Evolutionary conservation across 192 early-diverging fungal species (phyloP), one percentile per base, ranked within the genome.

Genomic region (Dissophora ornata): DNA sequence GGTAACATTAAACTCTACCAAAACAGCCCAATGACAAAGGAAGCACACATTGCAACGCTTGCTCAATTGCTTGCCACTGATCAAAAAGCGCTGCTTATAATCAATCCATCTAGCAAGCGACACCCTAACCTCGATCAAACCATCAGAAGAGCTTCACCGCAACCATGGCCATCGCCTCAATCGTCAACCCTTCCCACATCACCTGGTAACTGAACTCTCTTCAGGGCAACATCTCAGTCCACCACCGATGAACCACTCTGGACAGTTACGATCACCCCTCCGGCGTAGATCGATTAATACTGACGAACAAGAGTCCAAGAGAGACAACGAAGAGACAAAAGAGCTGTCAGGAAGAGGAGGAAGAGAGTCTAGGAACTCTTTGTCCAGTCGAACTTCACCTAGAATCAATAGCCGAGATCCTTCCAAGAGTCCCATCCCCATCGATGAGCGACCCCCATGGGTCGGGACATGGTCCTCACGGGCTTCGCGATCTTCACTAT

Each of bases 381-480:
- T 16, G 4, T n/a, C 44, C 15, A 45, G 12, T n/a, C 44, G 44
- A 6, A 4, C 18, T n/a, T 45, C 44, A 45, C 44, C 19, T 46
- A 44, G 42, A 4, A 33, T 19, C 48, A 0, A 28, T 6, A 52
- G 36, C 13, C 36, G 41, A 13, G 57, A 59, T 13, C 25, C 34
- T 38, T 26, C 44, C 29, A 66, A 66, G 63, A 42, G 38, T 29
- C 25, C 30, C 38, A 16, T 38, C 26, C 38, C 53, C 26, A 36
- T 29, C 21, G 33, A 66, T 2, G 46, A 68, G 19, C 45, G 66
- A 16, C 66, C 66, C 12, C 44, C 55, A 10, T 68, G 66, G 66
- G 66, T 68, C 7, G 56, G 66, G 0, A 30, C 66, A 29, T 68
- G 66, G 66, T 68, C 66, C 24, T 66, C 57, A 4, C 3, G 41